These are phyloP conservation scores for Sporothrix schenckii DNA, from an alignment of 2,329 filamentous ascomycete species.

Conservation along the genomic window DNA sequence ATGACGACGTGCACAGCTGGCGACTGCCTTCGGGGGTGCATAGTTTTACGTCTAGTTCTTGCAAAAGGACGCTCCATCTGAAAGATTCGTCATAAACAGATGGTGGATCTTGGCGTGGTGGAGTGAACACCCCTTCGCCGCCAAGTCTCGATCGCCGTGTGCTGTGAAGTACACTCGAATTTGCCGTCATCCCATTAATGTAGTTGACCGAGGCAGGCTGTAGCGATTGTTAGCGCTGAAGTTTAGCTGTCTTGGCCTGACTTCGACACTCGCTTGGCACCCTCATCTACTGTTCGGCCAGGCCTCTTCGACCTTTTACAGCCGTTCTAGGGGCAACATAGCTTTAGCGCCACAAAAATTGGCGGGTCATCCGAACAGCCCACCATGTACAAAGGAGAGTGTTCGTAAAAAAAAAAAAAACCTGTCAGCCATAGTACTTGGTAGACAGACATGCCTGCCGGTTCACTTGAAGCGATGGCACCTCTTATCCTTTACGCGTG, in stretches of 20 bases:
- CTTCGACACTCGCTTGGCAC: too few species aligned
- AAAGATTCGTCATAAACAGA: neutral
- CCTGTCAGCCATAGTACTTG: too few species aligned
- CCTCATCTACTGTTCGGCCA: too few species aligned
- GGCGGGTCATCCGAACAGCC: neutral
- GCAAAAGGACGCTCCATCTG: neutral
- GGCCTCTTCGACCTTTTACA: neutral
- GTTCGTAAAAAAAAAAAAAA: neutral
- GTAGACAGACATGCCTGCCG: neutral
- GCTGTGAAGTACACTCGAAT: neutral
- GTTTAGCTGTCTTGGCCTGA: neutral
- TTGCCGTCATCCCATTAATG: neutral
- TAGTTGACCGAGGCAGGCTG: neutral
- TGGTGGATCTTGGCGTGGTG: neutral
- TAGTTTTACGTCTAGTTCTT: neutral
- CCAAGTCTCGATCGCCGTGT: neutral
- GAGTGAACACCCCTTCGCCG: neutral
- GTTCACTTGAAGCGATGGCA: neutral
- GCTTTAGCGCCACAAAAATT: too few species aligned
- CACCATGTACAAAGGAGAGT: too few species aligned
- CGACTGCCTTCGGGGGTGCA: neutral
- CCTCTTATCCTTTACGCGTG: neutral
- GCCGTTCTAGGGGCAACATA: slow-evolving; percentile 2
- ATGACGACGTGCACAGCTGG: neutral
- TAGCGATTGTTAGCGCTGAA: neutral